phyloP scores from a whole-genome alignment of 2,329 filamentous ascomycete species.

The Thelonectria blattea region DNA sequence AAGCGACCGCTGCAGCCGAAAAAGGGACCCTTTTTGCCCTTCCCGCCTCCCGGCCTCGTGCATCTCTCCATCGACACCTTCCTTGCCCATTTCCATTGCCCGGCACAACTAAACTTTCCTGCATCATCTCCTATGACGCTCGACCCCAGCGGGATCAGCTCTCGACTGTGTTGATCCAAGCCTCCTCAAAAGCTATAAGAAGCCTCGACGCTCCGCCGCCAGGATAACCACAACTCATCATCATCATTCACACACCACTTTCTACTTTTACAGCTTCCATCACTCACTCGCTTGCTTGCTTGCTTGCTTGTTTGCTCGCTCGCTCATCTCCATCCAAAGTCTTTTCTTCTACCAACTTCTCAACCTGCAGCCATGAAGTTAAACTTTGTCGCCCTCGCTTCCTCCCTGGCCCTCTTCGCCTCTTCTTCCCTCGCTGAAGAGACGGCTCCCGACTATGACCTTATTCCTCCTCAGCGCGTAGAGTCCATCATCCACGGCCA shows the following conservation, averaged over 20 bases:
- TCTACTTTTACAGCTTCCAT: neutral
- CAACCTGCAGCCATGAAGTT: slow-evolving; percentile 28
- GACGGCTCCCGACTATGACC: slow-evolving; percentile 23
- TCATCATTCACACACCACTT: neutral
- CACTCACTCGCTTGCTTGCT: too few species aligned
- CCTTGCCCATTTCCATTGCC: neutral
- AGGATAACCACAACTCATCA: neutral
- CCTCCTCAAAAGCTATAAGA: slow-evolving; percentile 1
- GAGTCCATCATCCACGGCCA: slow-evolving; percentile 32
- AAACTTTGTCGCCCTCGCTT: slow-evolving; percentile 10
- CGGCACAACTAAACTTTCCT: slow-evolving; percentile 3
- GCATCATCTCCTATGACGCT: slow-evolving; percentile 1
- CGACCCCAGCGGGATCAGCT: neutral
- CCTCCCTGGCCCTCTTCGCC: slow-evolving; percentile 23
- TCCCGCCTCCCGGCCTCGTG: neutral
- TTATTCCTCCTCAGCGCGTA: slow-evolving; percentile 30
- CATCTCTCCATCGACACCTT: neutral
- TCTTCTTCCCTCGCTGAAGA: slow-evolving; percentile 21
- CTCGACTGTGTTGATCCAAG: neutral
- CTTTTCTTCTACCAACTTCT: neutral
- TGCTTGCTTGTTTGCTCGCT: too few species aligned
- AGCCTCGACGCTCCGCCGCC: neutral
- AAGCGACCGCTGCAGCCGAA: neutral
- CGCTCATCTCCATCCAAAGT: neutral
- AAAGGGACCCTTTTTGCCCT: too few species aligned